Percentiles rank a stretch among this genome's conserved stretches.
Evolutionary conservation across 1,139 yeast species (phyloP).

Genomic region (Scheffersomyces titani): DNA sequence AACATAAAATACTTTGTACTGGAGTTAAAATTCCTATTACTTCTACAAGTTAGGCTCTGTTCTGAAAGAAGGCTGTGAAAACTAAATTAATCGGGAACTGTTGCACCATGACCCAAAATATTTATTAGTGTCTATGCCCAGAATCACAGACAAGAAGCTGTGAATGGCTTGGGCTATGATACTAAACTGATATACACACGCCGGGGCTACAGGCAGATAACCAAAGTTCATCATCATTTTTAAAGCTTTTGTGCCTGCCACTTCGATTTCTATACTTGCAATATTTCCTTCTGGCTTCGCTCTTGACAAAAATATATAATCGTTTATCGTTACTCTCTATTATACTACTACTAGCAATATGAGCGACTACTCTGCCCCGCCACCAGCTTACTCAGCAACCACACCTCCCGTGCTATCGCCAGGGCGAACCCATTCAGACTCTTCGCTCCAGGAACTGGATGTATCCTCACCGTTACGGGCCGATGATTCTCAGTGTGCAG

Average conservation of each 20-base stretch:
- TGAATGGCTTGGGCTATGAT: too few species aligned
- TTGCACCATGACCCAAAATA: too few species aligned
- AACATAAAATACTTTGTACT: too few species aligned
- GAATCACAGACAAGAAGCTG: too few species aligned
- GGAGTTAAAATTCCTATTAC: too few species aligned
- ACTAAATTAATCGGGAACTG: too few species aligned
- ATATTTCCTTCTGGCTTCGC: neutral
- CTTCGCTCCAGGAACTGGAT: conserved; percentile 21
- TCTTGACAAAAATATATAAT: neutral
- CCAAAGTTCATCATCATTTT: neutral
- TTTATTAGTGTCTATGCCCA: too few species aligned
- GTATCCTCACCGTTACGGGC: conserved; percentile 13
- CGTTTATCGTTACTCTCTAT: neutral
- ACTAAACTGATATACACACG: too few species aligned
- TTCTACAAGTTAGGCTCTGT: too few species aligned
- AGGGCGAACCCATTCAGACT: conserved; percentile 6
- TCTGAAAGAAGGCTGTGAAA: too few species aligned
- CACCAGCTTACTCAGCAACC: conserved; percentile 11
- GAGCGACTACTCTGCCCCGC: neutral
- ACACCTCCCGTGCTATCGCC: conserved; percentile 10
- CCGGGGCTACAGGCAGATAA: too few species aligned
- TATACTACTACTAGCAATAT: neutral
- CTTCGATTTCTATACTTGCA: too few species aligned
- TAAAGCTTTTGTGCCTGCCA: neutral
- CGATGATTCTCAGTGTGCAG: conserved; percentile 13